A percentile compares a stretch with the other conserved stretches of the same genome.
Conservation (phyloP, 192 early-diverging fungal genomes). For the Chytriomyces sp. region DNA sequence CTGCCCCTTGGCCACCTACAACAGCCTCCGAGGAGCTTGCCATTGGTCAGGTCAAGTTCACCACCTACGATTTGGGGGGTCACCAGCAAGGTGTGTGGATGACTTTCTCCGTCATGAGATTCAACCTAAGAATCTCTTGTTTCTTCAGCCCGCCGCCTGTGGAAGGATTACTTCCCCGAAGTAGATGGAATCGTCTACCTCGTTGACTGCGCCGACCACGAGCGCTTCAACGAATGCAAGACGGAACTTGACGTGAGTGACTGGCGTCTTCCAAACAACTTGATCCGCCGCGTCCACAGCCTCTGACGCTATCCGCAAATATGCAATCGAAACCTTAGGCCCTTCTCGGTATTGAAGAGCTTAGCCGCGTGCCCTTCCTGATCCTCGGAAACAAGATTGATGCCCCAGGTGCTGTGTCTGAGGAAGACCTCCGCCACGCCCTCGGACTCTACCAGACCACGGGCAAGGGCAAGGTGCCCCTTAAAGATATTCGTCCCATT, state of each 20-base stretch:
- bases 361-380: conserved; percentile 90
- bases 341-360: conserved; percentile 90
- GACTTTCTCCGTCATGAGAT: not conserved
- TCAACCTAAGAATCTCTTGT: not conserved
- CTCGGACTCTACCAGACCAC: conserved; percentile 97
- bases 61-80: conserved; percentile 97
- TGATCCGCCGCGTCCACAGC: conserved; percentile 1
- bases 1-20: not conserved
- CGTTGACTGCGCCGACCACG: conserved; percentile 87
- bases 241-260: conserved; percentile 96
- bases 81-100: conserved; percentile 78
- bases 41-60: conserved; percentile 96
- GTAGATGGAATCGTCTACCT: conserved; percentile 98
- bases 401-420: conserved; percentile 86
- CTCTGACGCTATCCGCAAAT: too few species aligned
- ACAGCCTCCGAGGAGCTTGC: conserved; percentile 93
- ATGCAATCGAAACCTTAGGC: conserved; percentile 50
- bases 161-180: conserved; percentile 99
- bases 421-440: conserved; percentile 83
- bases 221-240: conserved; percentile 87
- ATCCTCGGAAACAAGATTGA: conserved; percentile 99
- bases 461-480: conserved; percentile 94
- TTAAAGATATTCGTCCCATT: conserved; percentile 93
- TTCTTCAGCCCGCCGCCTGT: conserved; percentile 86
- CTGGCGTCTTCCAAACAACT: too few species aligned